Conservation (phyloP, 1,139 yeast genomes). For the Hanseniaspora gamundiae region DNA sequence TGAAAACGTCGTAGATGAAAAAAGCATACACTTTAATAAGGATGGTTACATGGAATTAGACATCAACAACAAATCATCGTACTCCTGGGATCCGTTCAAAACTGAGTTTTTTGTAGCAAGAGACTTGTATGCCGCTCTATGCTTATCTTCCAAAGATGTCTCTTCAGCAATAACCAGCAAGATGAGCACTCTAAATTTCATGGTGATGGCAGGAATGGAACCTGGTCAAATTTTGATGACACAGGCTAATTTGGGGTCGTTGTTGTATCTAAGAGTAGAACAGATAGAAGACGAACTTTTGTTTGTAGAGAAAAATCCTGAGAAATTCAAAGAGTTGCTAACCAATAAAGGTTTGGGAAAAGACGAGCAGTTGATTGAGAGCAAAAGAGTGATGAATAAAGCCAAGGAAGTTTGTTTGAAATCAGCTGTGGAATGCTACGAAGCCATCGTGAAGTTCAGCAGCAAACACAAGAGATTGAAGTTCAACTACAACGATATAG, state of each 20-base stretch:
- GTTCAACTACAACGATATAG: conserved; percentile 26
- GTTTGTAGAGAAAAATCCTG: conserved; percentile 20
- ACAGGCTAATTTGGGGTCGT: conserved; percentile 62
- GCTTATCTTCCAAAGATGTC: conserved; percentile 55
- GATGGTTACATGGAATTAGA: conserved; percentile 24
- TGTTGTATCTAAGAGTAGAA: conserved; percentile 61
- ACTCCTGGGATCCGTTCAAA: conserved; percentile 56
- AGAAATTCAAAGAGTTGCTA: conserved; percentile 13
- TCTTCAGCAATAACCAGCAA: conserved; percentile 51
- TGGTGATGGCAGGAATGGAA: conserved; percentile 59
- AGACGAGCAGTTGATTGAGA: conserved; percentile 20
- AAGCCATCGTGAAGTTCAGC: conserved; percentile 43
- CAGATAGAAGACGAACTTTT: conserved; percentile 41
- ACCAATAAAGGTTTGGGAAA: conserved; percentile 12
- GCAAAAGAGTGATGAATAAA: conserved; percentile 15
- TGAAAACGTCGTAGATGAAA: conserved; percentile 19
- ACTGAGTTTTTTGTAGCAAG: conserved; percentile 68
- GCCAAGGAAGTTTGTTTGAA: conserved; percentile 32
- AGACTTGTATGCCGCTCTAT: conserved; percentile 56
- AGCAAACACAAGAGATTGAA: conserved; percentile 32
- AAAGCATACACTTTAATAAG: conserved; percentile 19
- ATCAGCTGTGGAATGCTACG: conserved; percentile 37
- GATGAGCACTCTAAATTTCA: conserved; percentile 57
- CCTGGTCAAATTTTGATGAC: conserved; percentile 53
- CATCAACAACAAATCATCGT: conserved; percentile 24